Evolutionary conservation across 2,329 filamentous ascomycete species (phyloP).

Genomic region (Neonectria magnoliae): DNA sequence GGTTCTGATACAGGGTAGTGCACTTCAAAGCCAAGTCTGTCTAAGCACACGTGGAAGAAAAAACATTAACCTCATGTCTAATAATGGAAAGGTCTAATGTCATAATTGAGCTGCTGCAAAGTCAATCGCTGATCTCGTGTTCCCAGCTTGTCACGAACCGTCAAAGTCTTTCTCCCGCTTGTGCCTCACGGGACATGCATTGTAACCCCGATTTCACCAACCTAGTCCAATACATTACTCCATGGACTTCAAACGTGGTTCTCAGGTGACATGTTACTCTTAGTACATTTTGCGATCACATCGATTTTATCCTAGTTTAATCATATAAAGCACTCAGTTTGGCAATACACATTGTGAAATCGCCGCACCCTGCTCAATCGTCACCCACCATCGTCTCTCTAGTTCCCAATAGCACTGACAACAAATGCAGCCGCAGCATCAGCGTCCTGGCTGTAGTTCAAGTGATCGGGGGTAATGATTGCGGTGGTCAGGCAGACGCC

Average conservation of each 20-base stretch:
- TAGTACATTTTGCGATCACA: not conserved
- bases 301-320: slow-evolving; percentile 2
- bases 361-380: not conserved
- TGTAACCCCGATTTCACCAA: not conserved
- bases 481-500: slow-evolving; percentile 45
- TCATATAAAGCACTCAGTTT: not conserved
- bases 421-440: slow-evolving; percentile 43
- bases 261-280: no score
- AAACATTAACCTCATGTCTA: not conserved
- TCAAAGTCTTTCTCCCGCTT: no score
- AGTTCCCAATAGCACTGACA: slow-evolving; percentile 32
- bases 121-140: not conserved
- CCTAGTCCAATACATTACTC: no score
- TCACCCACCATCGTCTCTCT: not conserved
- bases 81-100: not conserved
- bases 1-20: not conserved
- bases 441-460: slow-evolving; percentile 45
- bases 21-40: not conserved
- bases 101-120: not conserved
- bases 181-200: not conserved
- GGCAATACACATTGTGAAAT: not conserved
- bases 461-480: slow-evolving; percentile 41
- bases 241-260: no score
- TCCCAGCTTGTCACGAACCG: not conserved
- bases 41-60: no score